A percentile compares a stretch with the other conserved stretches of the same genome.
phyloP scores from a whole-genome alignment of 768 basidiomycete species.

The Lanmaoa rubissima region DNA sequence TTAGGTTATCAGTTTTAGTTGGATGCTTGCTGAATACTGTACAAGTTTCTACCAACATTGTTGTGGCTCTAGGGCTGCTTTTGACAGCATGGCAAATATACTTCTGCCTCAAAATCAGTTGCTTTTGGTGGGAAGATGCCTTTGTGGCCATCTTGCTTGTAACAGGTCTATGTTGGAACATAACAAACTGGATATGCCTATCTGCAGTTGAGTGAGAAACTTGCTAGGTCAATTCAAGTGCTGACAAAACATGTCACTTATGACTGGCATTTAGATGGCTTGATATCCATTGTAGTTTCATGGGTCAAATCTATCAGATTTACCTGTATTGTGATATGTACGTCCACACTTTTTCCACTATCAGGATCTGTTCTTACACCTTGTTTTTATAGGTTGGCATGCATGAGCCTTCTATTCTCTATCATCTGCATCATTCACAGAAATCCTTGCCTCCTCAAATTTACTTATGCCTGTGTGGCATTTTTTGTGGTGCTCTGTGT shows the following conservation, averaged over 20 bases:
- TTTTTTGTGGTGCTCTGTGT: slow-evolving; percentile 2
- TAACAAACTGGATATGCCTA: not conserved
- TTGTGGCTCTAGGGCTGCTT: not conserved
- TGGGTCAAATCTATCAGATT: slow-evolving; percentile 3
- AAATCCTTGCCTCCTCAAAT: not conserved
- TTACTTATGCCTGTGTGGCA: not conserved
- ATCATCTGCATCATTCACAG: slow-evolving; percentile 6
- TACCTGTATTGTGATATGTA: not conserved
- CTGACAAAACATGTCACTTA: not conserved
- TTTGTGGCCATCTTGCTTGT: slow-evolving; percentile 4
- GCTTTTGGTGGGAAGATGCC: slow-evolving; percentile 18
- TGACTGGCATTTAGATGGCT: not conserved
- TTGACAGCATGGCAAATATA: slow-evolving; percentile 2
- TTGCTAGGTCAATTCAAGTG: not conserved
- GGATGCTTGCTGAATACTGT: not conserved
- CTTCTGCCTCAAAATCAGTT: slow-evolving; percentile 3
- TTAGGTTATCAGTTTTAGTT: not conserved
- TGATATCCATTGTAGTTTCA: not conserved
- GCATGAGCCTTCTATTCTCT: slow-evolving; percentile 12
- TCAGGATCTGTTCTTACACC: not conserved
- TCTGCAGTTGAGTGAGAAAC: not conserved
- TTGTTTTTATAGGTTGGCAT: slow-evolving; percentile 1
- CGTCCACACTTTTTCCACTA: not conserved
- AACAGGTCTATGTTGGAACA: not conserved
- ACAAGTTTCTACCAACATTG: not conserved